These are phyloP conservation scores for Pestalotiopsis sp. DNA, from an alignment of 2,329 filamentous ascomycete species.

Conservation along the genomic window DNA sequence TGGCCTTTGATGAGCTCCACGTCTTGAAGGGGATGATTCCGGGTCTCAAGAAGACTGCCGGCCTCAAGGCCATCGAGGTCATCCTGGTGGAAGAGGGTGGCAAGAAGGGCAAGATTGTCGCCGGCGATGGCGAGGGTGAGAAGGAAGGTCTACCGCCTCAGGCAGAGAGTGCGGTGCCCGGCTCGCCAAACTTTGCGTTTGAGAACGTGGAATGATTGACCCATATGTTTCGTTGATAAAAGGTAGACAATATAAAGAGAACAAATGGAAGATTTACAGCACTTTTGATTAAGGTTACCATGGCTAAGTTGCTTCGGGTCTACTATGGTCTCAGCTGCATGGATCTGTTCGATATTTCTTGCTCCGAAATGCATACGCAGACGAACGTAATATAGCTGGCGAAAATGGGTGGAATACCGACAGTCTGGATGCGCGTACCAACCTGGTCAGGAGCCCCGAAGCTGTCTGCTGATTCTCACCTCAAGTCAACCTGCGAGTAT, in stretches of 20 bases:
- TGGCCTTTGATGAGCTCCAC: conserved; percentile 81
- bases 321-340: background rate
- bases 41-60: conserved; percentile 73
- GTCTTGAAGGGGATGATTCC: conserved; percentile 77
- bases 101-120: conserved; percentile 61
- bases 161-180: conserved; percentile 78
- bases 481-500: background rate
- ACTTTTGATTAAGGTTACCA: background rate
- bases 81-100: conserved; percentile 70
- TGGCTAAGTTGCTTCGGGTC: background rate
- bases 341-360: too few relatives aligned
- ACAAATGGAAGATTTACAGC: background rate
- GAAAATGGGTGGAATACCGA: background rate
- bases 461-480: background rate
- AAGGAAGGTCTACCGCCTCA: conserved; percentile 53
- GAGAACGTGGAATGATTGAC: conserved; percentile 64
- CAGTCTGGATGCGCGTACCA: background rate
- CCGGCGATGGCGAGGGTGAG: conserved; percentile 50
- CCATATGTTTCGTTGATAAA: background rate
- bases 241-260: background rate
- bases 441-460: background rate
- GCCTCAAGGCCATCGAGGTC: conserved; percentile 70
- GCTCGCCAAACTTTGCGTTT: conserved; percentile 79
- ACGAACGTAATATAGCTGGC: background rate
- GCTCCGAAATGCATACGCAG: too few relatives aligned